Base-by-base conservation (phyloP, 2,329 filamentous ascomycete genomes). In the Colletotrichum liaoningense region DNA sequence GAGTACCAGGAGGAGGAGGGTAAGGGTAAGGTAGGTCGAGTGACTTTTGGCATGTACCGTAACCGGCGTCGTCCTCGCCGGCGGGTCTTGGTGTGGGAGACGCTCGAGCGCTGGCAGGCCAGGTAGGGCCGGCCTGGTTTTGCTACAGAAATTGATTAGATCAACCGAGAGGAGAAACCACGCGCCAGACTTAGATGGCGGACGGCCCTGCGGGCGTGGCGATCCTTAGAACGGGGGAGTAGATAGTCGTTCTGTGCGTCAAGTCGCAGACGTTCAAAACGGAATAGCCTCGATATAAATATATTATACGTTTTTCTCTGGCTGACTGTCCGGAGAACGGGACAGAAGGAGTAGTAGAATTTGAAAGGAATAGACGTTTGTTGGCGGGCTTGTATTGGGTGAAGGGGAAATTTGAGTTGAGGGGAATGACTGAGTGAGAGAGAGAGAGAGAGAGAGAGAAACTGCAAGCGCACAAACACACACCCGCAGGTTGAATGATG, bases 91-190 rank as follows among this genome's bases (percentile, higher is more conserved):
- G 67, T 49, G 62, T 65, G 64, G 59, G 56, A 73, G 67, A 71
- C 73, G 74, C 74, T 75, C 74, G 74, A 76, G 74, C 74, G 66
- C 63, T 74, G 74, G 74, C 74, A 74, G 74, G 59, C 66, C 63
- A 69, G 69, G 71, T 65, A 69, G 69, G 70, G 71, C 66, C 55
- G 74, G 72, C 72, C 68, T 74, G 74, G 67, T 64, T 62, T 74
- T 74, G 72, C 73, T 76, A 75, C 75, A 75, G 75, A 75, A 78
- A 77, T 76, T 76, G 76, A 77, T 73, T 72, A 77, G 76, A 77
- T 77, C 75, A 75, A 73, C 75, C 74, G 74, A 76, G 74, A 72
- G 69, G 65, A 78, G 65, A 64, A 67, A 65, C 74, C 63, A 75
- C 75, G 76, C 75, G 75, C 57, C 75, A 70, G 63, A 60, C 74